phyloP scores from a whole-genome alignment of 2,329 filamentous ascomycete species.

The Sporothrix luriei region DNA sequence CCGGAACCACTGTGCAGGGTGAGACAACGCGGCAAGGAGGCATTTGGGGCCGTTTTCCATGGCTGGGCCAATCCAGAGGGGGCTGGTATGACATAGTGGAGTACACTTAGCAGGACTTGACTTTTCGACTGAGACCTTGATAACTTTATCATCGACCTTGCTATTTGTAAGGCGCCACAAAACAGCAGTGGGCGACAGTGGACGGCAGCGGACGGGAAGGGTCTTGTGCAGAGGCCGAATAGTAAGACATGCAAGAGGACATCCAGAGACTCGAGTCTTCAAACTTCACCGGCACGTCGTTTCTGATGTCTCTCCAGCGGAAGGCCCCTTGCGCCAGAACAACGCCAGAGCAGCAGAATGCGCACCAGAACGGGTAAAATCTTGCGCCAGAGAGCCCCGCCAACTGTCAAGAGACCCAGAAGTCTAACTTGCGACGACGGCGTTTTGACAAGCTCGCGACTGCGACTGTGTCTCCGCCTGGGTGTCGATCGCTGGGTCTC shows the following conservation, averaged over 20 bases:
- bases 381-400: slow-evolving; percentile 7
- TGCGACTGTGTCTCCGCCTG: slow-evolving; percentile 17
- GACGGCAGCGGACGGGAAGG: too few species aligned
- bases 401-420: not conserved
- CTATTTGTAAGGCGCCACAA: too few species aligned
- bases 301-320: slow-evolving; percentile 11
- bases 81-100: not conserved
- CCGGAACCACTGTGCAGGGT: not conserved
- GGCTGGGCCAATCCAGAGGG: slow-evolving; percentile 11
- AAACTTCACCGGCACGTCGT: not conserved
- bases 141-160: not conserved
- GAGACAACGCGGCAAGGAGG: slow-evolving; percentile 21
- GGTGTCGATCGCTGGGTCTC: slow-evolving; percentile 18
- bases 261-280: not conserved
- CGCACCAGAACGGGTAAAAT: slow-evolving; percentile 18
- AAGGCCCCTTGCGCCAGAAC: not conserved
- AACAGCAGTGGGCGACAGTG: too few species aligned
- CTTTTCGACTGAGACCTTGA: not conserved
- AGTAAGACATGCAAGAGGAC: not conserved
- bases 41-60: not conserved
- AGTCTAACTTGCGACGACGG: not conserved
- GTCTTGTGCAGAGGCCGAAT: too few species aligned
- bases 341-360: slow-evolving; percentile 7
- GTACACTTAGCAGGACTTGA: not conserved
- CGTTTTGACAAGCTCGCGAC: not conserved